phyloP scores from a whole-genome alignment of 371 early-diverging fungal genomes.

The Apophysomyces ossiformis region DNA sequence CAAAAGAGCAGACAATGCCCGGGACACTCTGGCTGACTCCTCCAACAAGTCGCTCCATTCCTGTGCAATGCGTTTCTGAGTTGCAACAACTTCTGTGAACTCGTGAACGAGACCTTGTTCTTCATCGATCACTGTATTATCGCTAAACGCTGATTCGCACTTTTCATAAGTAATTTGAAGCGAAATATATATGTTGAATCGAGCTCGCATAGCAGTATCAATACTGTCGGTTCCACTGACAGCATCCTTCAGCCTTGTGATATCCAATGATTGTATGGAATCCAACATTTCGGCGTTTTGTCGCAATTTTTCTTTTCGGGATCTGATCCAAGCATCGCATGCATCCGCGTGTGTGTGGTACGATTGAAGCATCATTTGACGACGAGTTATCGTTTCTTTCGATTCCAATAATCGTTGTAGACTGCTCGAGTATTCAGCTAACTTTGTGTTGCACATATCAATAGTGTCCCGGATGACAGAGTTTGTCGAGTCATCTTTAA shows the following conservation, averaged over 20 bases:
- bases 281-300: slow-evolving; percentile 25
- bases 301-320: slow-evolving; percentile 26
- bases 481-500: slow-evolving; percentile 43
- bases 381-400: slow-evolving; percentile 40
- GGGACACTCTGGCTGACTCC: slow-evolving; percentile 25
- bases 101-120: slow-evolving; percentile 18
- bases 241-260: slow-evolving; percentile 35
- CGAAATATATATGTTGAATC: slow-evolving; percentile 16
- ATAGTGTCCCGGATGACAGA: slow-evolving; percentile 43
- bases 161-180: slow-evolving; percentile 23
- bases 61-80: slow-evolving; percentile 18
- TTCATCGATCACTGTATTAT: slow-evolving; percentile 6
- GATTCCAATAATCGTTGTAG: slow-evolving; percentile 35
- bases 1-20: slow-evolving; percentile 26
- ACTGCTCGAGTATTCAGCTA: slow-evolving; percentile 35
- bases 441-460: slow-evolving; percentile 23
- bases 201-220: slow-evolving; percentile 23
- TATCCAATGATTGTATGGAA: slow-evolving; percentile 23
- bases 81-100: slow-evolving; percentile 15
- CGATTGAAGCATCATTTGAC: slow-evolving; percentile 32
- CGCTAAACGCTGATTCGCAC: slow-evolving; percentile 23
- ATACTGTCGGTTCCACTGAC: slow-evolving; percentile 42
- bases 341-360: slow-evolving; percentile 35
- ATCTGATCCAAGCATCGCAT: slow-evolving; percentile 38
- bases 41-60: slow-evolving; percentile 32